Evolutionary conservation across 1,284 basidiomycete species (phyloP).

Genomic region (Xanthoconium separans): DNA sequence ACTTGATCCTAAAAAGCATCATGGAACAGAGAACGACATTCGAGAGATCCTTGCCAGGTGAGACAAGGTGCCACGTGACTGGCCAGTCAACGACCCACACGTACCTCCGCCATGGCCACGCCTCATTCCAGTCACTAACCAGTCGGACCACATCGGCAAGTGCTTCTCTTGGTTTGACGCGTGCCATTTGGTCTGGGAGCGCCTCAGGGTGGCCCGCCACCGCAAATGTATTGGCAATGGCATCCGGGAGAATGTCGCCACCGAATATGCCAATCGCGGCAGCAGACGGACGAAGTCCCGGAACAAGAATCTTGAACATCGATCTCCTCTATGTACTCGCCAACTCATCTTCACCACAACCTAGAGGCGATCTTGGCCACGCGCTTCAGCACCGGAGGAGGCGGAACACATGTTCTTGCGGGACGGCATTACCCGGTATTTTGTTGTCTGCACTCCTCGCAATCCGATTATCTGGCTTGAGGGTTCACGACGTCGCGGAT

Average conservation of each 20-base stretch:
- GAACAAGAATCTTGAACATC: neutral
- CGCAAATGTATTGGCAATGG: neutral
- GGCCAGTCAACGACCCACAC: no score
- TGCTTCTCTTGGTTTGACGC: neutral
- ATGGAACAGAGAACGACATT: no score
- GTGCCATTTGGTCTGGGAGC: neutral
- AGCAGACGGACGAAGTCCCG: neutral
- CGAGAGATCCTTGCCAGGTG: no score
- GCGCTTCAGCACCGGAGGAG: no score
- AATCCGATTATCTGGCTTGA: neutral
- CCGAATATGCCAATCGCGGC: neutral
- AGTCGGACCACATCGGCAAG: neutral
- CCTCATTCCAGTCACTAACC: neutral
- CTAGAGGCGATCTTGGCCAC: neutral
- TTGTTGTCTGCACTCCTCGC: neutral
- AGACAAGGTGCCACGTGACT: no score
- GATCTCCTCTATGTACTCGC: no score
- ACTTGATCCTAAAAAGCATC: neutral
- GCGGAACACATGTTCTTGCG: neutral
- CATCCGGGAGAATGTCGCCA: neutral
- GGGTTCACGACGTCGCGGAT: no score
- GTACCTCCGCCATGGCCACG: no score
- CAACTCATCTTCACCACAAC: neutral
- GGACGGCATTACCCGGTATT: neutral
- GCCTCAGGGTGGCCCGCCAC: neutral